Conservation (phyloP, 352 stramenopile species). For the Hyaloperonospora arabidopsidis region DNA sequence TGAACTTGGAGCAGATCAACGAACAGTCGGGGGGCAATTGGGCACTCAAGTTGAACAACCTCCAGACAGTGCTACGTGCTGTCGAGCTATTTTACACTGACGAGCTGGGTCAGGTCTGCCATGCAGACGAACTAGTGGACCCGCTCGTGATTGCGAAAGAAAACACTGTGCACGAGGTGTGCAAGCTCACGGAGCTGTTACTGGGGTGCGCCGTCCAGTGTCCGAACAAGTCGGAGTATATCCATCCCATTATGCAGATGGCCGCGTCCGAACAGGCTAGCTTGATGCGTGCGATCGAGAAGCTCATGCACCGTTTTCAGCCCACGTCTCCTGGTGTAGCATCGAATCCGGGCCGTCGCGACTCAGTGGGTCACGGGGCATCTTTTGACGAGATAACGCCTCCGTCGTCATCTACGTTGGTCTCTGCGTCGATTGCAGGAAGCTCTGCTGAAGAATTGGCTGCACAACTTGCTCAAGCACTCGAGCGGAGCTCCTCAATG, state of each 20-base stretch:
- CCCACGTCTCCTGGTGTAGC: slow-evolving; percentile 37
- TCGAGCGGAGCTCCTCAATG: slow-evolving; percentile 61
- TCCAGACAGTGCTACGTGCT: slow-evolving; percentile 67
- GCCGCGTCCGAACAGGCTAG: slow-evolving; percentile 64
- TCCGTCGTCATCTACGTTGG: slow-evolving; percentile 19
- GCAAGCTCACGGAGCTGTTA: slow-evolving; percentile 64
- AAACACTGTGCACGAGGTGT: slow-evolving; percentile 54
- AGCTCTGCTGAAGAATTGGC: slow-evolving; percentile 41
- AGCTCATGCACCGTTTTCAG: slow-evolving; percentile 75
- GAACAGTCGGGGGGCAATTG: slow-evolving; percentile 52
- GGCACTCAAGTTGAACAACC: slow-evolving; percentile 72
- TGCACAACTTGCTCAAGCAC: slow-evolving; percentile 47
- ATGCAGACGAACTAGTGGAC: slow-evolving; percentile 63
- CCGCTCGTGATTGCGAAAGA: slow-evolving; percentile 61
- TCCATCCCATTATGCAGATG: slow-evolving; percentile 82
- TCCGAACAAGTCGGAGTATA: slow-evolving; percentile 73
- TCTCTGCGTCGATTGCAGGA: slow-evolving; percentile 26
- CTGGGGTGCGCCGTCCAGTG: slow-evolving; percentile 75
- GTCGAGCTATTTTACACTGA: slow-evolving; percentile 80
- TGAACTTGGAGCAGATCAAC: slow-evolving; percentile 73
- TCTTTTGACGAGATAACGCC: slow-evolving; percentile 59
- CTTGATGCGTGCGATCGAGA: slow-evolving; percentile 81
- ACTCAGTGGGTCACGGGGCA: slow-evolving; percentile 25
- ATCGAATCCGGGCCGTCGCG: slow-evolving; percentile 19
- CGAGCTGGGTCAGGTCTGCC: slow-evolving; percentile 67